phyloP scores from a whole-genome alignment of 1,139 yeast genomes.

The Kodamaea sp. region DNA sequence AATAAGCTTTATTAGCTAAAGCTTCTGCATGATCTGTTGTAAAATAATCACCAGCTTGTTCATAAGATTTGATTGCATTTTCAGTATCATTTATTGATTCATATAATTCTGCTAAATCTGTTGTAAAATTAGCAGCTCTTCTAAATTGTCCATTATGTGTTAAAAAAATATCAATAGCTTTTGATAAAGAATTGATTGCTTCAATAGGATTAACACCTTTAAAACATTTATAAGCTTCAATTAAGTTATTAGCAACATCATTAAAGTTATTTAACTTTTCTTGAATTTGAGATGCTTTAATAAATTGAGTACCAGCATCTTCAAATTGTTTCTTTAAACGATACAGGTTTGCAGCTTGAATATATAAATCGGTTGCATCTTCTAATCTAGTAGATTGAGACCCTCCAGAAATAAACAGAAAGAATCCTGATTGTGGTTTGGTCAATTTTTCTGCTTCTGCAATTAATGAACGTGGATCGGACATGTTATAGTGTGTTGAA shows the following conservation, averaged over 20 bases:
- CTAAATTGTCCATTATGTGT: conserved; percentile 92
- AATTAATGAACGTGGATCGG: conserved; percentile 40
- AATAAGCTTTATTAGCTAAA: conserved; percentile 78
- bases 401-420: conserved; percentile 69
- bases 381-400: conserved; percentile 67
- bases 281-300: conserved; percentile 81
- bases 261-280: conserved; percentile 73
- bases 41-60: conserved; percentile 95
- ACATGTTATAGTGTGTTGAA: conserved; percentile 17
- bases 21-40: conserved; percentile 93
- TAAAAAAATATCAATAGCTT: conserved; percentile 74
- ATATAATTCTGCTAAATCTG: conserved; percentile 84
- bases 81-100: conserved; percentile 66
- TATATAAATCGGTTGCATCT: conserved; percentile 87
- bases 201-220: conserved; percentile 69
- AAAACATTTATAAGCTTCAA: conserved; percentile 89
- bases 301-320: conserved; percentile 79
- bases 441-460: conserved; percentile 44
- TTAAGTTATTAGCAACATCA: conserved; percentile 86
- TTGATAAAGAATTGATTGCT: conserved; percentile 72
- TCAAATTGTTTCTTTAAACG: conserved; percentile 67
- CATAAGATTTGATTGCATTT: conserved; percentile 75
- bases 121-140: conserved; percentile 90
- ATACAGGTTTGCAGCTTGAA: conserved; percentile 88
- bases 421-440: conserved; percentile 69